These are phyloP conservation scores for Solanum hybrid DNA, from an alignment of 305 asterid genomes.

Conservation along the genomic window DNA sequence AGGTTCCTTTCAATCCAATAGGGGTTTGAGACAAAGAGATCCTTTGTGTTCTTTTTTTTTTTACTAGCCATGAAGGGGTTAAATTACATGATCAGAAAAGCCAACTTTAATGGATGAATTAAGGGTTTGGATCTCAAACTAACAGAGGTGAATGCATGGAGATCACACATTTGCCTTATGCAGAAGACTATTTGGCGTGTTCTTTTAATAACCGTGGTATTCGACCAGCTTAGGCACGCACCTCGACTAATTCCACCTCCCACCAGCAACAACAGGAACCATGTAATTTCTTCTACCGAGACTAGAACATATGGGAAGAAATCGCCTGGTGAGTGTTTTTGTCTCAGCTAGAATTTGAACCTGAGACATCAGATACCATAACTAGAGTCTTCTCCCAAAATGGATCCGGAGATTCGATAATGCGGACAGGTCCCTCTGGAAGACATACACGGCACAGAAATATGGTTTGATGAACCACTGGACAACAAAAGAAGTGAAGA, in stretches of 20 bases:
- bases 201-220: not conserved
- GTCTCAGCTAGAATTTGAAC: not conserved
- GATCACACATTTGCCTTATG: not conserved
- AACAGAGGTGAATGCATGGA: not conserved
- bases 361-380: not conserved
- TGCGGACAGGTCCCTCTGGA: not conserved
- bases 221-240: not conserved
- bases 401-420: not conserved
- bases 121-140: not conserved
- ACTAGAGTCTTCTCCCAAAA: not conserved
- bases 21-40: not conserved
- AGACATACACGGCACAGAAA: not conserved
- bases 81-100: not conserved
- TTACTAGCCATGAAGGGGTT: not conserved
- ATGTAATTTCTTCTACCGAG: not conserved
- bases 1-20: not conserved
- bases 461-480: not conserved
- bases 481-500: not conserved
- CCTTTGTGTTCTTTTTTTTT: not conserved
- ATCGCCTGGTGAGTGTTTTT: not conserved
- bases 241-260: not conserved
- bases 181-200: not conserved
- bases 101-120: not conserved
- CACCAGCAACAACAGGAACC: not conserved
- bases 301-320: not conserved